Conservation (phyloP, 176 grass and related monocot species). For the Paspalum vaginatum region DNA sequence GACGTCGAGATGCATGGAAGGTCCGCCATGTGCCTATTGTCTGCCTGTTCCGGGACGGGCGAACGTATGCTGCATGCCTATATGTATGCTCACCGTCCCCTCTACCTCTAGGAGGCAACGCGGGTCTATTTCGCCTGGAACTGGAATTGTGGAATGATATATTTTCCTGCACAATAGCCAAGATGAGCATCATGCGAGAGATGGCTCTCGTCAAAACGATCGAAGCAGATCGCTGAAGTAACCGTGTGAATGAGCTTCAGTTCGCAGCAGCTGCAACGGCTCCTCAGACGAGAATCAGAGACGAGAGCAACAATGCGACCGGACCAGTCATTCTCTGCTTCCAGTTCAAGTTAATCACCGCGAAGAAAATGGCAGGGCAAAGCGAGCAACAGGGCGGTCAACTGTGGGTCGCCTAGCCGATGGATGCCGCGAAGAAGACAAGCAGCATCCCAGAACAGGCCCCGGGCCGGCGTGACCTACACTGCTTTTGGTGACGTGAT, state of each 20-base stretch:
- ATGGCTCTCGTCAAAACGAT: too few species aligned
- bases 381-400: neutral
- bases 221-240: constrained; percentile 20
- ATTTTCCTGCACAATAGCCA: too few species aligned
- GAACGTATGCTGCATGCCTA: neutral
- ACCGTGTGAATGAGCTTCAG: neutral
- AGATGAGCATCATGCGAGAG: too few species aligned
- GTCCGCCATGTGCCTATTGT: constrained; percentile 13
- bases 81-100: neutral
- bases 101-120: too few species aligned
- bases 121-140: too few species aligned
- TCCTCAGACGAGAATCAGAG: neutral
- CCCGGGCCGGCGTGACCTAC: neutral
- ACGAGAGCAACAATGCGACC: neutral
- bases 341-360: neutral
- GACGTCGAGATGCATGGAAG: neutral
- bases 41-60: neutral
- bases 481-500: constrained; percentile 44
- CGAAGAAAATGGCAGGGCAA: neutral
- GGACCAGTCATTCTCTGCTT: too few species aligned
- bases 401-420: neutral
- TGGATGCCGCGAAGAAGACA: constrained; percentile 35
- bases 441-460: constrained; percentile 30
- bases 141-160: too few species aligned
- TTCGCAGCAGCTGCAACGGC: neutral